phyloP scores from a whole-genome alignment of 2,329 filamentous ascomycete species.

The Chalaropsis ovoidea region DNA sequence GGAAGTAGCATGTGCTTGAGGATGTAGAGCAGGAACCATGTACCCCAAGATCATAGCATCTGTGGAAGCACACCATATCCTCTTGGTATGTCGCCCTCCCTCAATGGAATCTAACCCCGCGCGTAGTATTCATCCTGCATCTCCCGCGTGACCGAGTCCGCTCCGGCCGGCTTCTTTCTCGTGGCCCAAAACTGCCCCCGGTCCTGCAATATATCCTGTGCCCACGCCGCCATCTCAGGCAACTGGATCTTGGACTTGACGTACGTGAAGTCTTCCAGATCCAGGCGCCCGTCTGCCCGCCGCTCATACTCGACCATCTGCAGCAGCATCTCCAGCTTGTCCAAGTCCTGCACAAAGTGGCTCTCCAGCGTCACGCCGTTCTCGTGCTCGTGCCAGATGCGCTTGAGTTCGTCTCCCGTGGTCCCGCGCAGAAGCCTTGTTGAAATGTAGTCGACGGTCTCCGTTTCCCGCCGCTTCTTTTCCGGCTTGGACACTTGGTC shows the following conservation, averaged over 20 bases:
- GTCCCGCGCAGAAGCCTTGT: slow-evolving; percentile 61
- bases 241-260: slow-evolving; percentile 65
- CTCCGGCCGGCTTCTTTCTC: slow-evolving; percentile 30
- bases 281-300: slow-evolving; percentile 50
- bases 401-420: slow-evolving; percentile 60
- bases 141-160: slow-evolving; percentile 16
- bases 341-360: slow-evolving; percentile 87
- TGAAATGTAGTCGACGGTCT: slow-evolving; percentile 87
- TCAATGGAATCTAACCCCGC: neutral
- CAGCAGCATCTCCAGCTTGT: slow-evolving; percentile 88
- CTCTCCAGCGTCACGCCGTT: slow-evolving; percentile 73
- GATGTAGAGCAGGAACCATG: too few relatives aligned
- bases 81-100: neutral
- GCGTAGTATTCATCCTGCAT: slow-evolving; percentile 41
- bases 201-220: slow-evolving; percentile 64
- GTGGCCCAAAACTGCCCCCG: slow-evolving; percentile 60
- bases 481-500: slow-evolving; percentile 80
- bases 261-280: slow-evolving; percentile 78
- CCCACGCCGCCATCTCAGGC: slow-evolving; percentile 73
- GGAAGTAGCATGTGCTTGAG: too few relatives aligned
- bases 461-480: slow-evolving; percentile 76
- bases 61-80: too few relatives aligned
- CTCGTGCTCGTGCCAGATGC: slow-evolving; percentile 93
- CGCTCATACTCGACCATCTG: slow-evolving; percentile 98
- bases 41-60: too few relatives aligned